These are phyloP conservation scores for Tolypocladium tropicale DNA, from an alignment of 2,329 filamentous ascomycete species.

Conservation along the genomic window DNA sequence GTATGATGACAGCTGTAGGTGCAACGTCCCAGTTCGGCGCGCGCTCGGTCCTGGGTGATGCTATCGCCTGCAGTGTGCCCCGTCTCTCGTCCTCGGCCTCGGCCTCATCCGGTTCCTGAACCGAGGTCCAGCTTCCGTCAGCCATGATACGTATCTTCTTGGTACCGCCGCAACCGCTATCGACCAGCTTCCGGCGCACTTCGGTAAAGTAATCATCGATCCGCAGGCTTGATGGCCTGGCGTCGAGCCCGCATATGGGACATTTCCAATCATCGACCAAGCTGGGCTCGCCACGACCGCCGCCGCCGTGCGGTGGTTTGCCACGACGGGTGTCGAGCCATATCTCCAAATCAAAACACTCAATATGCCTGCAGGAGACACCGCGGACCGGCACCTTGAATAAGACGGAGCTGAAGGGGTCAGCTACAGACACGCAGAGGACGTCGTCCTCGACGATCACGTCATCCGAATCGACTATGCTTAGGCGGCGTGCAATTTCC, in stretches of 20 bases:
- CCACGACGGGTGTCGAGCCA: conserved; percentile 60
- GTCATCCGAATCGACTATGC: conserved; percentile 40
- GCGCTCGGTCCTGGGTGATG: neutral
- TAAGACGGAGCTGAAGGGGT: conserved; percentile 55
- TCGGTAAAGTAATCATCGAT: conserved; percentile 64
- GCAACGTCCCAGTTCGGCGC: neutral
- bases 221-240: conserved; percentile 58
- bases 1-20: neutral
- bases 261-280: conserved; percentile 72
- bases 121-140: conserved; percentile 22
- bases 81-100: conserved; percentile 11
- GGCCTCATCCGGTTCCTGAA: conserved; percentile 18
- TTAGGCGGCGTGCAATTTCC: conserved; percentile 43
- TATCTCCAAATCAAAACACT: conserved; percentile 83
- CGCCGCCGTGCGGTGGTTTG: conserved; percentile 20
- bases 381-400: conserved; percentile 66
- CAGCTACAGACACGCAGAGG: conserved; percentile 49
- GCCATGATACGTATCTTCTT: conserved; percentile 18
- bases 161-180: conserved; percentile 9
- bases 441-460: conserved; percentile 46
- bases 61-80: neutral
- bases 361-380: conserved; percentile 58
- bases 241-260: conserved; percentile 71
- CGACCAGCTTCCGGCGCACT: conserved; percentile 44
- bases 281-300: conserved; percentile 40